Percentiles rank a stretch among this genome's conserved stretches.
These are phyloP conservation scores for Balansia obtecta DNA, from an alignment of 2,329 filamentous ascomycete species.

Conservation along the genomic window DNA sequence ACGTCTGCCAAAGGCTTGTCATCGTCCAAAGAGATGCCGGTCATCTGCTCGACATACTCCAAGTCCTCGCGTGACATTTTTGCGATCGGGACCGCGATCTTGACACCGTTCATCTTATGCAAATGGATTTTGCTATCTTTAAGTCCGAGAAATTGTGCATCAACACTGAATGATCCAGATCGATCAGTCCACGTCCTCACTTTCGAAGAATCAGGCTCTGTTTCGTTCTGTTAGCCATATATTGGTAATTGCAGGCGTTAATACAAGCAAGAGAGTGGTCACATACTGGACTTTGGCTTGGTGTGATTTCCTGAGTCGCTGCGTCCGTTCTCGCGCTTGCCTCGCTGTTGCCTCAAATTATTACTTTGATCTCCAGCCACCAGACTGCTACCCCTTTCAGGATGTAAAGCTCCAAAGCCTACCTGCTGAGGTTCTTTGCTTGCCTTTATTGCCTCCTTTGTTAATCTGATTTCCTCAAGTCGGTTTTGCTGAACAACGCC, in stretches of 20 bases:
- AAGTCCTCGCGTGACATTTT: conserved; percentile 96
- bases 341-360: conserved; percentile 59
- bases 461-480: conserved; percentile 70
- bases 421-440: conserved; percentile 49
- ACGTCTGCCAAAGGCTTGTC: conserved; percentile 88
- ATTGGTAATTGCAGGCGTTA: not conserved
- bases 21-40: conserved; percentile 84
- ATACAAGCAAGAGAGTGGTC: not conserved
- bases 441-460: conserved; percentile 64
- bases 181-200: conserved; percentile 91
- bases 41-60: conserved; percentile 81
- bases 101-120: conserved; percentile 95
- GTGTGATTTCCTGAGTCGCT: conserved; percentile 39
- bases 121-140: conserved; percentile 95
- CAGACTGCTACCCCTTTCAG: conserved; percentile 70
- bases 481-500: conserved; percentile 67
- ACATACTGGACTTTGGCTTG: conserved; percentile 60
- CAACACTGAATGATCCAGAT: conserved; percentile 91
- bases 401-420: conserved; percentile 64
- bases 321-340: conserved; percentile 54
- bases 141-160: conserved; percentile 88
- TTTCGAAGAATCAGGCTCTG: conserved; percentile 73
- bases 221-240: conserved; percentile 3
- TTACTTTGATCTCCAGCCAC: conserved; percentile 52
- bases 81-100: conserved; percentile 86